Base-by-base conservation (phyloP, 2,329 filamentous ascomycete genomes). In the Thyridium curvatum region DNA sequence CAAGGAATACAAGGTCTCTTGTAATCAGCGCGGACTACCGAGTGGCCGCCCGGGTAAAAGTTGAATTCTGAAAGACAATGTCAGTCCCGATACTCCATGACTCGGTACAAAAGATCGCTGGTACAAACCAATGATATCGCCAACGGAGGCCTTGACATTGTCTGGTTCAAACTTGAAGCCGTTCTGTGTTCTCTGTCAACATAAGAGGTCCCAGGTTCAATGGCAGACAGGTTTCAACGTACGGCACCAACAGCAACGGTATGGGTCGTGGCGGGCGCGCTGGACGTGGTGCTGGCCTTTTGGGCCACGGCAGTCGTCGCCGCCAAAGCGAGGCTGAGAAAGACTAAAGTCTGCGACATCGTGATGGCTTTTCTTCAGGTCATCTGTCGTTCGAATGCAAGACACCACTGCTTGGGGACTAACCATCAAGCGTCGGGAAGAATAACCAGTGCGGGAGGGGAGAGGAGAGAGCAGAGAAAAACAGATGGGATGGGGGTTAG, bases 1-100 rank as follows among this genome's bases (percentile, higher is more conserved):
- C 77, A 81, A 0, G 81, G 80, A 32, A 82, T 71, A 43, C 82
- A 86, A 30, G 81, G 77, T n/a, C 64, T 62, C 3, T 62, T 57
- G 47, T 71, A 83, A 35, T 71, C 76, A 28, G 78, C 72, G 36
- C 76, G 68, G 8, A 75, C 74, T n/a, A 84, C 74, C 3, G 77
- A 80, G 51, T 85, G 80, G 37, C 74, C 79, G 16, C 65, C 65
- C 1, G 79, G 77, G 46, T 76, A 82, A 51, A 84, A 83, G 32
- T 71, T 62, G 55, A 77, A 84, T 44, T 73, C 67, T 65, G 38
- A 10, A 16, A 15, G 7, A 8, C 3, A 12, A 12, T 37, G 35
- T 42, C 32, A 47, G 43, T 50, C 34, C 41, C 17, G 17, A 34
- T 16, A 17, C n/a, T 10, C 34, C 3, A 8, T 16, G 16, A 31